These are phyloP conservation scores for Phytophthora macrochlamydospora DNA, from an alignment of 352 stramenopile species.

Conservation along the genomic window DNA sequence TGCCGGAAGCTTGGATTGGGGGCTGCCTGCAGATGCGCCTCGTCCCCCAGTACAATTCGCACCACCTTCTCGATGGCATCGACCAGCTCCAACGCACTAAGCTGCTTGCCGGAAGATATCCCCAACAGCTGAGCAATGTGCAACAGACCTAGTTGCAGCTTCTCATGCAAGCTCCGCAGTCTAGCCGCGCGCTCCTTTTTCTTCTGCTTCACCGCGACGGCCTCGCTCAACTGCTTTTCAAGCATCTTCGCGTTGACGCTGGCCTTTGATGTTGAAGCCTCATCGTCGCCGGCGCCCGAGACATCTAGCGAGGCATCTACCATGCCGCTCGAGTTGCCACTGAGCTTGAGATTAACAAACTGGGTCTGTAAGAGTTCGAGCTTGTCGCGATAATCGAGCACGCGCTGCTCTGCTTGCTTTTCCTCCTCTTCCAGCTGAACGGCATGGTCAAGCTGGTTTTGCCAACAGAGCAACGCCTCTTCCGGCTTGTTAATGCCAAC, in stretches of 20 bases:
- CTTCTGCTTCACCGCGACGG: constrained; percentile 53
- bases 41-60: constrained; percentile 74
- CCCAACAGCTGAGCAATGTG: constrained; percentile 81
- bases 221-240: constrained; percentile 67
- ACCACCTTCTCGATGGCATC: constrained; percentile 83
- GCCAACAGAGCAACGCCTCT: constrained; percentile 75
- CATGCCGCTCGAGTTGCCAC: constrained; percentile 40
- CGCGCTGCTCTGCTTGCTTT: constrained; percentile 59
- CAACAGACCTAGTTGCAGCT: constrained; percentile 73
- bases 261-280: constrained; percentile 27
- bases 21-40: constrained; percentile 59
- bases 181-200: constrained; percentile 71
- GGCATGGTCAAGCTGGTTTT: constrained; percentile 77
- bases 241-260: constrained; percentile 69
- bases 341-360: constrained; percentile 78
- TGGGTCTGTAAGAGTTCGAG: constrained; percentile 61
- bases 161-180: constrained; percentile 68
- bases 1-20: constrained; percentile 59
- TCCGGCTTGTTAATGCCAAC: constrained; percentile 83
- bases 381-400: constrained; percentile 63
- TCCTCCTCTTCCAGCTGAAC: constrained; percentile 73
- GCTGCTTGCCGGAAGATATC: constrained; percentile 41
- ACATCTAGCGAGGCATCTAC: constrained; percentile 21
- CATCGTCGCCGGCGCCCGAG: constrained; percentile 13
- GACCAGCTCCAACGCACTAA: constrained; percentile 66